Conservation (phyloP, 345 rosid species). For the Salix suchowensis region DNA sequence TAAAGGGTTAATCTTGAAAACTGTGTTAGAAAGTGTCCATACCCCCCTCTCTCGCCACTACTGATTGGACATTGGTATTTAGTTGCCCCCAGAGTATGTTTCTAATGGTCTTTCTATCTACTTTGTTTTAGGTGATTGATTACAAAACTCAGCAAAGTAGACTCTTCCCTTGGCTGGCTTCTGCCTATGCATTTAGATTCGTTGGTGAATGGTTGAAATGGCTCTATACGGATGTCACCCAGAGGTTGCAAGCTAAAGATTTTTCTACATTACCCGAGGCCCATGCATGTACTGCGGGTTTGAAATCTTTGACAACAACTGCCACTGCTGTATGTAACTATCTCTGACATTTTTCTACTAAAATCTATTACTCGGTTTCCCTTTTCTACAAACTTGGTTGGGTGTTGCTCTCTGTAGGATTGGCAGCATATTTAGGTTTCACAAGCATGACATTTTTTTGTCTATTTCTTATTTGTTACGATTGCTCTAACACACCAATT, state of each 20-base stretch:
- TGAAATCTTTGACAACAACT: constrained; percentile 92
- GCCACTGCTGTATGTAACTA: constrained; percentile 72
- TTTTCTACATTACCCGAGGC: constrained; percentile 93
- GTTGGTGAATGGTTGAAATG: constrained; percentile 98
- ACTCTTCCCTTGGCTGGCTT: constrained; percentile 97
- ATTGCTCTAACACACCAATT: background rate
- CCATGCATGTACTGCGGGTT: constrained; percentile 98
- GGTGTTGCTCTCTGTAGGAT: background rate
- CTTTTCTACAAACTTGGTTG: background rate
- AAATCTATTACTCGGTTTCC: background rate
- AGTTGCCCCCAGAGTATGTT: background rate
- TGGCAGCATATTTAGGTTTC: background rate
- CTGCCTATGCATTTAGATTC: constrained; percentile 97
- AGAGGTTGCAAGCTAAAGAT: constrained; percentile 80
- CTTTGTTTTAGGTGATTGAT: constrained; percentile 71
- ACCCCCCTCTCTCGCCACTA: background rate
- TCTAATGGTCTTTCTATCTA: constrained; percentile 16
- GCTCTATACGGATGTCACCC: constrained; percentile 87
- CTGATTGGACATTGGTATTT: constrained; percentile 1
- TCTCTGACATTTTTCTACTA: background rate
- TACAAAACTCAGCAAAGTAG: constrained; percentile 94
- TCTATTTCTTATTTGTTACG: background rate
- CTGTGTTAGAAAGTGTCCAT: background rate
- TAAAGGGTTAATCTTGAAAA: background rate
- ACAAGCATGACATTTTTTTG: background rate